phyloP scores from a whole-genome alignment of 2,329 filamentous ascomycete species.

The Fusarium circinatum region DNA sequence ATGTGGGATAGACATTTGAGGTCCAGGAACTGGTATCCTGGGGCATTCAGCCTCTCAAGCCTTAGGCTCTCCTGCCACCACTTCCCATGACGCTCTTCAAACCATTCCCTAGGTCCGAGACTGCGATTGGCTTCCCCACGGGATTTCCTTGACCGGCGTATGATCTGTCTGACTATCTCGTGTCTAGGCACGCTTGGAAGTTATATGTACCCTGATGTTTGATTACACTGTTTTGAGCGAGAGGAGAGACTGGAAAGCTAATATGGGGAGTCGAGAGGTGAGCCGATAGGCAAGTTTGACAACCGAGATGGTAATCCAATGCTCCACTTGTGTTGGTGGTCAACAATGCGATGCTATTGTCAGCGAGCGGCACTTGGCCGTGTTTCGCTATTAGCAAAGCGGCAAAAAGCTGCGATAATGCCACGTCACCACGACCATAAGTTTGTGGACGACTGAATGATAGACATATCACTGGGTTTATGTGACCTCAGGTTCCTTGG shows the following conservation, averaged over 20 bases:
- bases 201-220: constrained; percentile 3
- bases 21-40: constrained; percentile 26
- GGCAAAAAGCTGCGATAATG: constrained; percentile 23
- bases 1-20: constrained; percentile 28
- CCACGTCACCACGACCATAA: constrained; percentile 37
- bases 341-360: constrained; percentile 21
- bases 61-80: constrained; percentile 18
- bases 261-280: constrained; percentile 3
- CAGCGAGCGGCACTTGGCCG: constrained; percentile 26
- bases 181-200: constrained; percentile 15
- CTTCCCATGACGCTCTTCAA: constrained; percentile 38
- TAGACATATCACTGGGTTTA: constrained; percentile 10
- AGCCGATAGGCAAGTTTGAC: constrained; percentile 10
- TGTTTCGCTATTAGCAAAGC: constrained; percentile 28
- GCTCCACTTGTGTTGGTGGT: constrained; percentile 7
- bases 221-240: background rate
- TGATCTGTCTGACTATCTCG: constrained; percentile 10
- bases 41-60: constrained; percentile 28
- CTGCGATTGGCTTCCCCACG: constrained; percentile 41
- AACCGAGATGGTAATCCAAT: background rate
- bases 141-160: constrained; percentile 14
- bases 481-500: constrained; percentile 16
- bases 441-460: constrained; percentile 7
- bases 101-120: constrained; percentile 32
- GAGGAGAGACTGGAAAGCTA: background rate